A percentile compares a stretch with the other conserved stretches of the same genome.
phyloP scores from a whole-genome alignment of 164 flowering plant species.

The Saururus chinensis region DNA sequence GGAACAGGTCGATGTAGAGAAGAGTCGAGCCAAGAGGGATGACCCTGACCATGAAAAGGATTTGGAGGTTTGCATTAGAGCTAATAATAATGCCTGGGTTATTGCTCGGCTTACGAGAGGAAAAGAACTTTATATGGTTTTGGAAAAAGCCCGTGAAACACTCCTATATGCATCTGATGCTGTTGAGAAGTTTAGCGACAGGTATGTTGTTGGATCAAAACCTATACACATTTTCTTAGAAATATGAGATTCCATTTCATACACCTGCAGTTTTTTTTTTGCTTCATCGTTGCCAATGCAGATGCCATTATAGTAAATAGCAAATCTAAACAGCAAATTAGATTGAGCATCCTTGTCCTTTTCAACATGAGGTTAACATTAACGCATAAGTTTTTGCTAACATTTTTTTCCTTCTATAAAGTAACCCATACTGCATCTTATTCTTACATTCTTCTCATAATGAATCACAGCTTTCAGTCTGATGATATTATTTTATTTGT shows the following conservation, averaged over 20 bases:
- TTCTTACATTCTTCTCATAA: too few species aligned
- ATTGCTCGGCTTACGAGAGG: slow-evolving; percentile 69
- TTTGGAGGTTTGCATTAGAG: slow-evolving; percentile 77
- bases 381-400: too few species aligned
- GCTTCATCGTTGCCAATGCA: background rate
- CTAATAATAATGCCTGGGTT: slow-evolving; percentile 87
- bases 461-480: background rate
- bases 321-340: too few species aligned
- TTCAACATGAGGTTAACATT: too few species aligned
- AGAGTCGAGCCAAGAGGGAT: slow-evolving; percentile 45
- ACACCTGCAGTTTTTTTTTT: background rate
- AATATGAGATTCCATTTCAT: too few species aligned
- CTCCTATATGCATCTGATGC: slow-evolving; percentile 91
- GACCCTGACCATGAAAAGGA: slow-evolving; percentile 52
- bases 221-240: background rate
- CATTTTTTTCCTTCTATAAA: too few species aligned
- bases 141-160: slow-evolving; percentile 90
- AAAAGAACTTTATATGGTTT: slow-evolving; percentile 87
- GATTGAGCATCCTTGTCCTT: too few species aligned
- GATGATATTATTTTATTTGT: background rate
- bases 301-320: background rate
- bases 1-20: slow-evolving; percentile 80
- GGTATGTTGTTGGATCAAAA: slow-evolving; percentile 25
- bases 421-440: too few species aligned
- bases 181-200: slow-evolving; percentile 82